phyloP scores from a whole-genome alignment of 2,329 filamentous ascomycete species.

The Aspergillus fijiensis region DNA sequence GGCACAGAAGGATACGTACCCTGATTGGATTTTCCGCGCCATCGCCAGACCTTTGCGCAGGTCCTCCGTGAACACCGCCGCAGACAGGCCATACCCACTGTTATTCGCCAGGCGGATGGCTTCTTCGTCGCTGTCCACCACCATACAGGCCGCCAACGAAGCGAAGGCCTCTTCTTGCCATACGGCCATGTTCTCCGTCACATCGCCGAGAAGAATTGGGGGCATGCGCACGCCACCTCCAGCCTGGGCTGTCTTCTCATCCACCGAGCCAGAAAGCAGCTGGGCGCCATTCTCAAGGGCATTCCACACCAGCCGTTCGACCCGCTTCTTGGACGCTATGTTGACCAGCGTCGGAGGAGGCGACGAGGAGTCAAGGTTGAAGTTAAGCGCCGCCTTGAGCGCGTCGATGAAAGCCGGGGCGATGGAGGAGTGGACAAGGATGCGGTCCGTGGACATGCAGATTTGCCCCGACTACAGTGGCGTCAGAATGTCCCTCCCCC shows the following conservation, averaged over 20 bases:
- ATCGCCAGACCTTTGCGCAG: slow-evolving; percentile 58
- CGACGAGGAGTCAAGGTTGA: slow-evolving; percentile 31
- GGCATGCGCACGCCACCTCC: slow-evolving; percentile 49
- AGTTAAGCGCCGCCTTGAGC: slow-evolving; percentile 45
- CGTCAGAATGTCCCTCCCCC: background rate
- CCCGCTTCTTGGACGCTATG: slow-evolving; percentile 46
- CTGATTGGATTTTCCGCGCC: slow-evolving; percentile 63
- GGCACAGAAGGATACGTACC: slow-evolving; percentile 37
- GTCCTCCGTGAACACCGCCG: slow-evolving; percentile 71
- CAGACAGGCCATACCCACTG: slow-evolving; percentile 71
- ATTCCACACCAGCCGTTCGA: slow-evolving; percentile 30
- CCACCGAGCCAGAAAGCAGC: slow-evolving; percentile 28
- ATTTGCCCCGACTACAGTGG: slow-evolving; percentile 63
- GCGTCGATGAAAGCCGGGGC: slow-evolving; percentile 53
- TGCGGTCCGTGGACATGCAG: slow-evolving; percentile 78
- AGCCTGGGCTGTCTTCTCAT: slow-evolving; percentile 8
- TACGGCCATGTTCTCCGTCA: slow-evolving; percentile 68
- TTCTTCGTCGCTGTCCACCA: slow-evolving; percentile 62
- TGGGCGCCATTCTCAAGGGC: slow-evolving; percentile 35
- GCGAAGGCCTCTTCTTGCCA: slow-evolving; percentile 75
- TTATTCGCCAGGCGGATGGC: slow-evolving; percentile 73
- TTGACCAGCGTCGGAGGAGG: slow-evolving; percentile 45
- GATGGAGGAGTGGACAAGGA: slow-evolving; percentile 60
- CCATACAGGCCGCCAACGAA: slow-evolving; percentile 65
- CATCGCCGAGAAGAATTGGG: slow-evolving; percentile 65